phyloP scores from a whole-genome alignment of 768 basidiomycete species.

The Dentipellis sp. region DNA sequence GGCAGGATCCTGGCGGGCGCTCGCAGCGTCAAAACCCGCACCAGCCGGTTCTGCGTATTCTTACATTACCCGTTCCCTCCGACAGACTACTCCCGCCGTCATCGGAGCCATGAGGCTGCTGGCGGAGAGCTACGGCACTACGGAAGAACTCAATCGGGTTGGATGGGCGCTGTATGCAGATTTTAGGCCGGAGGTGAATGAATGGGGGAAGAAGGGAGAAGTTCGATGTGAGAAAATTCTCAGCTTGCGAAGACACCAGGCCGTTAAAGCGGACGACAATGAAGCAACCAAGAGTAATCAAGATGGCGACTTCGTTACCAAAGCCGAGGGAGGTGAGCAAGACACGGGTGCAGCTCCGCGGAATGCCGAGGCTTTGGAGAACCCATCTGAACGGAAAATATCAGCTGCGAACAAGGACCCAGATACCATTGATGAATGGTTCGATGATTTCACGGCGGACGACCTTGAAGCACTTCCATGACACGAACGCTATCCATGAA shows the following conservation, averaged over 20 bases:
- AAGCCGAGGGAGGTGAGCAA: conserved; percentile 1
- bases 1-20: conserved; percentile 70
- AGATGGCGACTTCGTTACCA: background rate
- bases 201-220: conserved; percentile 81
- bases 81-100: conserved; percentile 69
- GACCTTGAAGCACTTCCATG: conserved; percentile 11
- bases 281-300: background rate
- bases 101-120: conserved; percentile 71
- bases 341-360: background rate
- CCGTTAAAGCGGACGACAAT: background rate
- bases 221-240: conserved; percentile 65
- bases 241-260: conserved; percentile 29
- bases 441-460: conserved; percentile 34
- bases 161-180: conserved; percentile 80
- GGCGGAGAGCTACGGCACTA: conserved; percentile 43
- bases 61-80: conserved; percentile 74
- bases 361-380: background rate
- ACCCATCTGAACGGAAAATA: background rate
- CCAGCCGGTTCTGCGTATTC: conserved; percentile 69
- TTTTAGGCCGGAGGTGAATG: conserved; percentile 73
- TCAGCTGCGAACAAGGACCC: background rate
- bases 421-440: conserved; percentile 25
- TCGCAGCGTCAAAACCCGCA: conserved; percentile 61
- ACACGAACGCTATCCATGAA: background rate
- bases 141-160: conserved; percentile 47